phyloP scores from a whole-genome alignment of 306 rosid species.

The Boehmeria nivea region DNA sequence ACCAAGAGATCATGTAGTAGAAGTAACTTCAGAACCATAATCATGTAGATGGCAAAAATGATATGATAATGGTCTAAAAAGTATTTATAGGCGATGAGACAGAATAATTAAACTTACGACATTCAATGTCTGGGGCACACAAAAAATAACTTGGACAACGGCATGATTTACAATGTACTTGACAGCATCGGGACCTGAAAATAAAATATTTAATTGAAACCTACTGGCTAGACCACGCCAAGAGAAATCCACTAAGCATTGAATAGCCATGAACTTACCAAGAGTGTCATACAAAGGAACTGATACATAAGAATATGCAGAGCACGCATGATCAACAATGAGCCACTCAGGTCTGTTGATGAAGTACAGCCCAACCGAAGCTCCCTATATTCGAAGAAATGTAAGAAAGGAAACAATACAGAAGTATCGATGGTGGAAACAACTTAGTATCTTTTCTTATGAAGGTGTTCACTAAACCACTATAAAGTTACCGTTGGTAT shows the following conservation, averaged over 20 bases:
- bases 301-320: slow-evolving; percentile 86
- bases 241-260: slow-evolving; percentile 9
- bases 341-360: slow-evolving; percentile 97
- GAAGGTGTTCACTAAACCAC: not conserved
- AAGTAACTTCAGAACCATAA: slow-evolving; percentile 16
- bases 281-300: slow-evolving; percentile 97
- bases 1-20: slow-evolving; percentile 26
- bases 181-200: slow-evolving; percentile 95
- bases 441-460: not conserved
- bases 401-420: not conserved
- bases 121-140: slow-evolving; percentile 82
- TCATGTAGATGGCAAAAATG: not conserved
- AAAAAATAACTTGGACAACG: slow-evolving; percentile 73
- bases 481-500: slow-evolving; percentile 60
- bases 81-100: not conserved
- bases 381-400: slow-evolving; percentile 42
- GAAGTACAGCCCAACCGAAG: slow-evolving; percentile 80
- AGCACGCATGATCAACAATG: slow-evolving; percentile 95
- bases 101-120: slow-evolving; percentile 48
- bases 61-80: too few relatives aligned
- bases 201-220: slow-evolving; percentile 20
- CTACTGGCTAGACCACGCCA: slow-evolving; percentile 16
- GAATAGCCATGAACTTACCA: slow-evolving; percentile 45
- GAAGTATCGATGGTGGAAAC: not conserved
- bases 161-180: slow-evolving; percentile 82